Conservation (phyloP, 164 flowering plant genomes). For the Stephania cephalantha region DNA sequence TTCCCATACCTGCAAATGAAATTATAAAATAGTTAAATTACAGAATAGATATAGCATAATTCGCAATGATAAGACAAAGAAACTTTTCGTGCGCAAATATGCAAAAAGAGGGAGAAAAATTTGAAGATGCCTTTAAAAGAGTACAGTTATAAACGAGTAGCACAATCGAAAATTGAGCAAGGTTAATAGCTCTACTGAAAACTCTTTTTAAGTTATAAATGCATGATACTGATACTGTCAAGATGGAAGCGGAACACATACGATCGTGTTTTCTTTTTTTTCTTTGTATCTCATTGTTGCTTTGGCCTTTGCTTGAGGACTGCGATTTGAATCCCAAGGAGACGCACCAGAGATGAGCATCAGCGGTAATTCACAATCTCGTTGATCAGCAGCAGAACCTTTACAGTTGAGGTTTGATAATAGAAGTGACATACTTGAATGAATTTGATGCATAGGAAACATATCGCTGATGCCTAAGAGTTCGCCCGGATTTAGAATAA, state of each 20-base stretch:
- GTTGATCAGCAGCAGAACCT: conserved; percentile 56
- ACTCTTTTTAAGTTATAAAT: background rate
- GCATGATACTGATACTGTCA: background rate
- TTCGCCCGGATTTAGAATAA: background rate
- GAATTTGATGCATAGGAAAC: conserved; percentile 4
- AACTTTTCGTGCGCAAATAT: too few relatives aligned
- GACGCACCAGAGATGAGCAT: conserved; percentile 64
- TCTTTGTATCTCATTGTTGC: conserved; percentile 87
- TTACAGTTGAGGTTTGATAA: conserved; percentile 68
- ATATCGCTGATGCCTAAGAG: background rate
- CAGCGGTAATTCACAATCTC: conserved; percentile 75
- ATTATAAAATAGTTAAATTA: background rate
- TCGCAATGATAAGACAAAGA: too few relatives aligned
- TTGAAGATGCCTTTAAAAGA: background rate
- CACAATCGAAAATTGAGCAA: background rate
- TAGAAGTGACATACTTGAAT: conserved; percentile 43
- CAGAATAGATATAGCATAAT: background rate
- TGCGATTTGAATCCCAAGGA: conserved; percentile 56
- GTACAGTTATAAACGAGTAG: background rate
- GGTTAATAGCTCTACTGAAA: background rate
- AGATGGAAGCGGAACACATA: conserved; percentile 27
- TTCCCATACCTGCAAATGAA: conserved; percentile 2
- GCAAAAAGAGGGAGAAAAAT: too few relatives aligned
- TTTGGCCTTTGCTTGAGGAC: conserved; percentile 46
- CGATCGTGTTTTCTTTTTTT: conserved; percentile 77